Percentiles rank a stretch among this genome's conserved stretches.
Evolutionary conservation across 2,329 filamentous ascomycete species (phyloP).

Genomic region (Colletotrichum spinosum): DNA sequence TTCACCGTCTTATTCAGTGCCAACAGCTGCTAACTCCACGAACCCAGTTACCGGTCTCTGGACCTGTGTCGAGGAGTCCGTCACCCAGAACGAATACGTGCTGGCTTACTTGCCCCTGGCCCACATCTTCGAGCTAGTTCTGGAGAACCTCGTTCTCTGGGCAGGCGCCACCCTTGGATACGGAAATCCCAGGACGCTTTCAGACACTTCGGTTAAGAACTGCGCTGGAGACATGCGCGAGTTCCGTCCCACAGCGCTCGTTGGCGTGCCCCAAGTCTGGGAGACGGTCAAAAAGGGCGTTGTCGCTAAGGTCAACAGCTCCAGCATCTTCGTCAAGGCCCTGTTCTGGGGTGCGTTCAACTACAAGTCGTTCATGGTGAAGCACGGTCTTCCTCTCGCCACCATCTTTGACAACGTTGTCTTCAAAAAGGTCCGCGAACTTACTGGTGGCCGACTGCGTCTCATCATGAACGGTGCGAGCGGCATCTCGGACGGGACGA

Average conservation of each 20-base stretch:
- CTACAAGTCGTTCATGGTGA: conserved; percentile 69
- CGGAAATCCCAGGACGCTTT: conserved; percentile 88
- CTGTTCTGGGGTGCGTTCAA: conserved; percentile 79
- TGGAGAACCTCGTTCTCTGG: conserved; percentile 91
- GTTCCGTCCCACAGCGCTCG: conserved; percentile 87
- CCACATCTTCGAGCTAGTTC: conserved; percentile 95
- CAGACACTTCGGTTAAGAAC: conserved; percentile 87
- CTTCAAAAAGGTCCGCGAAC: conserved; percentile 91
- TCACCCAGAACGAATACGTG: conserved; percentile 82
- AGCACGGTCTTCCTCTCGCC: conserved; percentile 71
- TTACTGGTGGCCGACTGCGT: conserved; percentile 88
- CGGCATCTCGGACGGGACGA: conserved; percentile 87
- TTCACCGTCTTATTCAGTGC: conserved; percentile 47
- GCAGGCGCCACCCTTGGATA: conserved; percentile 95
- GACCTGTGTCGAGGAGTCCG: conserved; percentile 79
- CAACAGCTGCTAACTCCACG: background rate
- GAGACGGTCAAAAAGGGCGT: conserved; percentile 98
- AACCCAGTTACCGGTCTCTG: conserved; percentile 79
- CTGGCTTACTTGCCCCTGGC: conserved; percentile 94
- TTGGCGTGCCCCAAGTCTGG: conserved; percentile 97
- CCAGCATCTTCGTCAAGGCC: conserved; percentile 76
- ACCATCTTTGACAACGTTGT: conserved; percentile 83
- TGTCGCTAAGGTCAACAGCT: conserved; percentile 78
- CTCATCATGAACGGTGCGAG: conserved; percentile 96
- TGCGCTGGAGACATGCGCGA: conserved; percentile 95